Conservation (phyloP, 1,284 basidiomycete genomes). For the Trichosporon sp. region DNA sequence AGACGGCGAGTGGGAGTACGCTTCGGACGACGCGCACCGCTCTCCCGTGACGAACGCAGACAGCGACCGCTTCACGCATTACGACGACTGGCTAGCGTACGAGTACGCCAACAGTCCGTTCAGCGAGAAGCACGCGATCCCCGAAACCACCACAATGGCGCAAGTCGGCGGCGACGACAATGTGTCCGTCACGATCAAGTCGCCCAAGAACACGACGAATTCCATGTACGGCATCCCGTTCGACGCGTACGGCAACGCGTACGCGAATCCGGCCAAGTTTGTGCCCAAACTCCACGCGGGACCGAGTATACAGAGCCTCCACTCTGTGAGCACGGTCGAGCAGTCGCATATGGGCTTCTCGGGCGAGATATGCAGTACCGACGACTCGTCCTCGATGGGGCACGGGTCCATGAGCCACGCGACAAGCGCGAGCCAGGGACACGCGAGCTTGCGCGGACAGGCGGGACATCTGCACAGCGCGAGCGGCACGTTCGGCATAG, state of each 20-base stretch:
- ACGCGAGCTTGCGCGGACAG: neutral
- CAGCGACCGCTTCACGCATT: conserved; percentile 20
- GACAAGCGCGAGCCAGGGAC: neutral
- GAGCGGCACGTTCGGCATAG: neutral
- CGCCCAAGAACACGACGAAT: conserved; percentile 6
- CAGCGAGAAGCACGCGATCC: neutral
- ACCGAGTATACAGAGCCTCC: neutral
- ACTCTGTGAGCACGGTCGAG: conserved; percentile 12
- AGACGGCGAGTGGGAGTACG: conserved; percentile 11
- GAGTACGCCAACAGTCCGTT: conserved; percentile 3
- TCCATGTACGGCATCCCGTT: conserved; percentile 14
- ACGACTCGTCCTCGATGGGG: neutral
- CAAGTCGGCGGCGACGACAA: neutral
- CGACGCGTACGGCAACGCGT: conserved; percentile 10
- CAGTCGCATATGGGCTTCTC: neutral
- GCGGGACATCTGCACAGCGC: neutral
- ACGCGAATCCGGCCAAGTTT: neutral
- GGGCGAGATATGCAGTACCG: conserved; percentile 9
- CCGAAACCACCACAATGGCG: neutral
- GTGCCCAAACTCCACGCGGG: neutral
- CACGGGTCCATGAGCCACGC: neutral
- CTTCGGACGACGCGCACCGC: conserved; percentile 23
- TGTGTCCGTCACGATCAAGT: conserved; percentile 1
- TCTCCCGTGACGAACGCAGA: neutral
- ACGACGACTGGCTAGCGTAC: conserved; percentile 29